Evolutionary conservation across 2,329 filamentous ascomycete genomes (phyloP).

Genomic region (Xylaria sp.): DNA sequence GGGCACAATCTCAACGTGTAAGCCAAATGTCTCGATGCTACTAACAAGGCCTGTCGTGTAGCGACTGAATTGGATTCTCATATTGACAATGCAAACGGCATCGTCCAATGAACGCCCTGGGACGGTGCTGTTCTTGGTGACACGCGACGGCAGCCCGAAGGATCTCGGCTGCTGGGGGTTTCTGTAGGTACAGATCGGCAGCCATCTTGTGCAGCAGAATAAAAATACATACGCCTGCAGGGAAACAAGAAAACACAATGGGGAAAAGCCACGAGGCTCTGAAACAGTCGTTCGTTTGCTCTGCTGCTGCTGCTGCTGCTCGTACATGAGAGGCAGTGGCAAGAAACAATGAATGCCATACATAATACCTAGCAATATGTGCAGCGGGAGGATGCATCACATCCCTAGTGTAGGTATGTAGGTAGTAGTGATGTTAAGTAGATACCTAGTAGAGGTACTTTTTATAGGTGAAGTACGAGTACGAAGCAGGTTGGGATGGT

Average conservation of each 20-base stretch:
- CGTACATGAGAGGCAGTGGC: too few relatives aligned
- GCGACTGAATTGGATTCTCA: conserved; percentile 25
- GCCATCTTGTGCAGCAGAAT: conserved; percentile 14
- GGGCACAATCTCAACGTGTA: conserved; percentile 19
- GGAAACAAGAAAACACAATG: conserved; percentile 1
- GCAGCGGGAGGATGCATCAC: conserved; percentile 12
- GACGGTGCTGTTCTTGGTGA: conserved; percentile 17
- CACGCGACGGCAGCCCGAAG: conserved; percentile 21
- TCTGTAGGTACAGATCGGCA: conserved; percentile 19
- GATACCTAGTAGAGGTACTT: too few relatives aligned
- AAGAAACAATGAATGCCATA: conserved; percentile 7
- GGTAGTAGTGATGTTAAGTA: neutral
- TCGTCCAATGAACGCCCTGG: conserved; percentile 24
- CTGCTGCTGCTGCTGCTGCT: conserved; percentile 4
- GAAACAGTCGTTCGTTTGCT: conserved; percentile 17
- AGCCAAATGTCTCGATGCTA: conserved; percentile 25
- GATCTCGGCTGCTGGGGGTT: conserved; percentile 17
- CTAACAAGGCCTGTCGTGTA: conserved; percentile 26
- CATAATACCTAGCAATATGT: neutral
- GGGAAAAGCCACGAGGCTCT: conserved; percentile 16
- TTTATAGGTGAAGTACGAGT: neutral
- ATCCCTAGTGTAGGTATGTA: neutral
- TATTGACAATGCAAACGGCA: conserved; percentile 27
- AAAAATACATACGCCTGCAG: conserved; percentile 11
- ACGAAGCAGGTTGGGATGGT: neutral